phyloP scores from a whole-genome alignment of 73 alveolate genomes.

The Urostyla sp. region DNA sequence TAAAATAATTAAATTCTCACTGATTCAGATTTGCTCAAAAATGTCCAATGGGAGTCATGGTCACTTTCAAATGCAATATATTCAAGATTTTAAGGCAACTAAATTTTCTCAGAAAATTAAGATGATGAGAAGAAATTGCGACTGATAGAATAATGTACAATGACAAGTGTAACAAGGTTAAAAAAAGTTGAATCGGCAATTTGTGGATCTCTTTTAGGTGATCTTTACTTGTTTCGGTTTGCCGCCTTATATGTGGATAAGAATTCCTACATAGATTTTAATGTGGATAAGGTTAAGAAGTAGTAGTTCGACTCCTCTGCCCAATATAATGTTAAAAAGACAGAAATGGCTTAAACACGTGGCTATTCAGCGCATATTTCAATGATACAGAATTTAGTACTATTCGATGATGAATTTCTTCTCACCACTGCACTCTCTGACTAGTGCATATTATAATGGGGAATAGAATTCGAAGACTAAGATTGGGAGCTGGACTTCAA shows the following conservation, averaged over 20 bases:
- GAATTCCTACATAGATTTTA: constrained; percentile 31
- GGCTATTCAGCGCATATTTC: constrained; percentile 69
- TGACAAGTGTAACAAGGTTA: constrained; percentile 56
- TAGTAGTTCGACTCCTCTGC: background rate
- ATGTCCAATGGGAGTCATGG: constrained; percentile 73
- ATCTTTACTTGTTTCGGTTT: constrained; percentile 64
- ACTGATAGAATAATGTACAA: constrained; percentile 41
- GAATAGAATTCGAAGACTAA: constrained; percentile 81
- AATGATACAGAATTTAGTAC: constrained; percentile 58
- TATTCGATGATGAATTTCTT: constrained; percentile 52
- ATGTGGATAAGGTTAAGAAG: constrained; percentile 19
- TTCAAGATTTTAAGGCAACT: constrained; percentile 67
- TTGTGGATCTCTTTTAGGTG: constrained; percentile 67
- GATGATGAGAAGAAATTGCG: constrained; percentile 70
- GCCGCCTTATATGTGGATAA: constrained; percentile 67
- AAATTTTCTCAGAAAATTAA: constrained; percentile 42
- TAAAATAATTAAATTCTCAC: constrained; percentile 76
- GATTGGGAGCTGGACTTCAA: constrained; percentile 81
- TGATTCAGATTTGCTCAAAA: constrained; percentile 72
- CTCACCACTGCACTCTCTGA: constrained; percentile 52
- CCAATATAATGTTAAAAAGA: constrained; percentile 11
- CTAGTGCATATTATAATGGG: constrained; percentile 66
- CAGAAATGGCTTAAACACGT: constrained; percentile 69
- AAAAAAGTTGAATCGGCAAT: constrained; percentile 42
- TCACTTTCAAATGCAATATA: constrained; percentile 52